Base-by-base conservation (phyloP, 2,329 filamentous ascomycete species). In the Elsinoe ampelina region DNA sequence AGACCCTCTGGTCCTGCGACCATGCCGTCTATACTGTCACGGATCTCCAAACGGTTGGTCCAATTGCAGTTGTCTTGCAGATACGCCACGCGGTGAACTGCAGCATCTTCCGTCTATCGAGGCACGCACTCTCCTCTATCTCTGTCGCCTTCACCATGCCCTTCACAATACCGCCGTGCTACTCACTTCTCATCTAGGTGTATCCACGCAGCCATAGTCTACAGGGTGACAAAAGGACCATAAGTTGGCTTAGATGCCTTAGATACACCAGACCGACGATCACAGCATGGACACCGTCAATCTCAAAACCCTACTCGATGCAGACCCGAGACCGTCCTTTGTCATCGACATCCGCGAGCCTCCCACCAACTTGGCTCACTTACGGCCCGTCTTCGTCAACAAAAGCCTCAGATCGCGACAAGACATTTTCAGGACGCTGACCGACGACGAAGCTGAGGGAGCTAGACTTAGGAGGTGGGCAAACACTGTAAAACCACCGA, bases 311-410 rank as follows among this genome's bases (percentile, higher is more conserved):
- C 5, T 26, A 13, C 54, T 56, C 7, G 54, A 56, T 38, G 54
- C 54, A 11, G 54, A 56, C 41, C 54, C 54, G 2, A 30, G 54
- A 38, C 42, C 54, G 3, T 35, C 54, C 30, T 48, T 56, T 39
- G 19, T 56, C 34, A 22, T 56, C 41, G 54, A 56, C 20, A 20
- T 19, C 7, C 22, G 47, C 32, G 13, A 48, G 5, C n/a, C 26
- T 3, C 22, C 19, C 11, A 20, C 47, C 5, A 13, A 45, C 13
- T n/a, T 12, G 3, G 13, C 41, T n/a, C 54, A 56, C 22, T 15
- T 56, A 38, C 38, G 36, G 22, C 41, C 54, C 13, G 12, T 42
- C 30, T 45, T 47, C 32, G 32, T 48, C n/a, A 56, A 47, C 54
- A 56, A 47, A 41, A 56, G 54, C 34, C 19, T 45, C 15, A 48